Evolutionary conservation across 1,284 basidiomycete species (phyloP).

Genomic region (Cronartium quercuum): DNA sequence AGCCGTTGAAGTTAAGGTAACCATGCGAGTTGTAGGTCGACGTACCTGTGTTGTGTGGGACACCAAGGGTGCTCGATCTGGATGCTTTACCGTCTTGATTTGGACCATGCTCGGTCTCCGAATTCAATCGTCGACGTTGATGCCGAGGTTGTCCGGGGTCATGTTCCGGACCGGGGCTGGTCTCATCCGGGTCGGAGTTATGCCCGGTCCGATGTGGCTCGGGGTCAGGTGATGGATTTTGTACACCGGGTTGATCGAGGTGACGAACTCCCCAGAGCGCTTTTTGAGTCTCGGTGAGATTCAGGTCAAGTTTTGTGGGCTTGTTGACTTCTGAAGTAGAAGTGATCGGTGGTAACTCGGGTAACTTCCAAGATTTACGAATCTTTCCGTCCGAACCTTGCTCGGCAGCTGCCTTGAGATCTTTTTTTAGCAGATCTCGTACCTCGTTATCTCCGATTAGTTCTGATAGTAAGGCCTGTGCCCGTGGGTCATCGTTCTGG

Average conservation of each 20-base stretch:
- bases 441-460: constrained; percentile 51
- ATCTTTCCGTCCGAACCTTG: constrained; percentile 40
- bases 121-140: not conserved
- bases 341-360: not conserved
- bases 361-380: constrained; percentile 43
- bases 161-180: not conserved
- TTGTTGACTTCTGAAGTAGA: not conserved
- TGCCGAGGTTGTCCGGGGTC: constrained; percentile 8
- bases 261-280: constrained; percentile 12
- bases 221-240: constrained; percentile 5
- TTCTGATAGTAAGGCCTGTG: constrained; percentile 59
- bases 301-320: not conserved
- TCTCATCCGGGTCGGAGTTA: not conserved
- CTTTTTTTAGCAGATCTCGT: constrained; percentile 44
- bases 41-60: no score
- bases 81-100: no score
- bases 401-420: constrained; percentile 43
- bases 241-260: constrained; percentile 6
- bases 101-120: not conserved
- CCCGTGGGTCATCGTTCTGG: constrained; percentile 61
- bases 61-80: no score
- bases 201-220: constrained; percentile 6
- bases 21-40: no score
- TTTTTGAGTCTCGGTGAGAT: constrained; percentile 37
- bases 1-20: no score